phyloP scores from a whole-genome alignment of 148 eudicot genomes.

The Camellia sinensis region DNA sequence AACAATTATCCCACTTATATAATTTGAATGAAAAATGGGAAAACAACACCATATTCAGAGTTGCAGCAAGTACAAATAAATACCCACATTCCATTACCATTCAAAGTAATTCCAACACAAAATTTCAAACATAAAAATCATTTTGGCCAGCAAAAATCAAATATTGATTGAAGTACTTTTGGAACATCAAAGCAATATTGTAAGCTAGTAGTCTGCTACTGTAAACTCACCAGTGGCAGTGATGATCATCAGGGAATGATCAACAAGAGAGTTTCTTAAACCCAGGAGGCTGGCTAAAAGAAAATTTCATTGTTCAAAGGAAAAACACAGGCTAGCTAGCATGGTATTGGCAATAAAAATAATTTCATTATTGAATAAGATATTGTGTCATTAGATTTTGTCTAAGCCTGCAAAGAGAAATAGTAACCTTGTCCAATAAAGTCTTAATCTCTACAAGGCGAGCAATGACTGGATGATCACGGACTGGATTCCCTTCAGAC shows the following conservation, averaged over 20 bases:
- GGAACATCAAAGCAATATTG: background rate
- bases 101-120: background rate
- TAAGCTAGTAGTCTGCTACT: background rate
- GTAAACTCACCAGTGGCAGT: background rate
- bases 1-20: background rate
- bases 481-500: constrained; percentile 85
- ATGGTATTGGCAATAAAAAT: background rate
- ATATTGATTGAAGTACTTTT: background rate
- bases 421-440: constrained; percentile 71
- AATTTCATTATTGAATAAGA: background rate
- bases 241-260: background rate
- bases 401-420: constrained; percentile 4
- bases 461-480: constrained; percentile 92
- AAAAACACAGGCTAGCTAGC: background rate
- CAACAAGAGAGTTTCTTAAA: background rate
- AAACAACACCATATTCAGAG: no score
- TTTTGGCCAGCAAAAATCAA: background rate
- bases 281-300: background rate
- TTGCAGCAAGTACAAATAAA: background rate
- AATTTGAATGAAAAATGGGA: no score
- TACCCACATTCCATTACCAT: background rate
- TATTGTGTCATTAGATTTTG: background rate
- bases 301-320: background rate
- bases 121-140: no score
- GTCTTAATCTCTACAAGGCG: constrained; percentile 86